Percentiles rank a stretch among this genome's conserved stretches.
Evolutionary conservation across 768 basidiomycete genomes (phyloP).

Genomic region (Boletus patriciae): DNA sequence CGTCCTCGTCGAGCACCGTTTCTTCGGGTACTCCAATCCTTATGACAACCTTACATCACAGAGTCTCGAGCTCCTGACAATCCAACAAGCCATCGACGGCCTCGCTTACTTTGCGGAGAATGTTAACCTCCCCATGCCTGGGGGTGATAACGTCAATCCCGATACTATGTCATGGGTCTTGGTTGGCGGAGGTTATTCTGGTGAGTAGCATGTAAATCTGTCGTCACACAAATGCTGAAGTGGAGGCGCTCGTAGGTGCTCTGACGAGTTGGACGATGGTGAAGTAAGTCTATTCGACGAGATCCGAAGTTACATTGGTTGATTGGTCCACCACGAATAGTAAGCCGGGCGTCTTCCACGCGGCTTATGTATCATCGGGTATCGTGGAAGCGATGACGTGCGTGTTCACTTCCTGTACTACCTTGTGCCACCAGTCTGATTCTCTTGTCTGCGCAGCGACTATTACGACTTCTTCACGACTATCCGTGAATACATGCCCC

Average conservation of each 20-base stretch:
- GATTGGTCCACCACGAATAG: slow-evolving; percentile 22
- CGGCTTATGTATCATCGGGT: slow-evolving; percentile 46
- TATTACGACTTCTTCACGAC: slow-evolving; percentile 63
- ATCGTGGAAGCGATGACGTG: slow-evolving; percentile 47
- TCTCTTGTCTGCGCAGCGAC: slow-evolving; percentile 11
- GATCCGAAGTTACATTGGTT: background rate
- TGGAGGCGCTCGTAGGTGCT: slow-evolving; percentile 28
- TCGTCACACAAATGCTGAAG: background rate
- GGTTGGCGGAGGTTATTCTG: slow-evolving; percentile 45
- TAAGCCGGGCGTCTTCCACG: slow-evolving; percentile 41
- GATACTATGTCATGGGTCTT: slow-evolving; percentile 45
- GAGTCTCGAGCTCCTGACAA: slow-evolving; percentile 60
- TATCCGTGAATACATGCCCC: slow-evolving; percentile 63
- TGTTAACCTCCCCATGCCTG: slow-evolving; percentile 65
- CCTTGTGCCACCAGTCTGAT: background rate
- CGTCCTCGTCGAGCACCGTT: slow-evolving; percentile 70
- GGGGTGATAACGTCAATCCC: slow-evolving; percentile 60
- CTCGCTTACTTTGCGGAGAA: slow-evolving; percentile 68
- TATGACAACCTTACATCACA: slow-evolving; percentile 55
- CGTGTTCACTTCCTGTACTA: slow-evolving; percentile 12
- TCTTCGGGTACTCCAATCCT: slow-evolving; percentile 76
- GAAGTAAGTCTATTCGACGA: slow-evolving; percentile 43
- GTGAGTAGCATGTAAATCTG: slow-evolving; percentile 6
- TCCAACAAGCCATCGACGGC: slow-evolving; percentile 76
- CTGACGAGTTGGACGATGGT: slow-evolving; percentile 67